Evolutionary conservation across 305 asterid species (phyloP).

Genomic region (Fraxinus velutina): DNA sequence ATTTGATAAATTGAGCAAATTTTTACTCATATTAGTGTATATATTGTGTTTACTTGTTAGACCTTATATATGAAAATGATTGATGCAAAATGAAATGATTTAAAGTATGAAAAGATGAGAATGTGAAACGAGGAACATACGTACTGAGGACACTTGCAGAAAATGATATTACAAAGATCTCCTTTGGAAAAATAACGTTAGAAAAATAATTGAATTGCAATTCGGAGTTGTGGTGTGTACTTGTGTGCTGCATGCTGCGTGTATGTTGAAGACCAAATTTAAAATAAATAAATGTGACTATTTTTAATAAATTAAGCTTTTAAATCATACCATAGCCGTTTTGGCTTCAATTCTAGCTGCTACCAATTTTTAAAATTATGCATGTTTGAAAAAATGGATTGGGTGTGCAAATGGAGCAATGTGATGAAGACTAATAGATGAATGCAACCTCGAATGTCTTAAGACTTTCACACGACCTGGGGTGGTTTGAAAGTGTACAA

Average conservation of each 20-base stretch:
- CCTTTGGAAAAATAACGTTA: neutral
- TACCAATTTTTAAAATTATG: neutral
- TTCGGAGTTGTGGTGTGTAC: neutral
- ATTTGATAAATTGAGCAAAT: neutral
- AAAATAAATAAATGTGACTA: neutral
- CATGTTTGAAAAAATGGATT: neutral
- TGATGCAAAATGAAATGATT: neutral
- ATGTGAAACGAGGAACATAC: neutral
- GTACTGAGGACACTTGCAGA: neutral
- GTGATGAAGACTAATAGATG: neutral
- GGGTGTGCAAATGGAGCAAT: neutral
- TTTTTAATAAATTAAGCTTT: neutral
- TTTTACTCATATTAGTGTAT: neutral
- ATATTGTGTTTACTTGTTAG: neutral
- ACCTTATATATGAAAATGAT: neutral
- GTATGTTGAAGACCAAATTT: neutral
- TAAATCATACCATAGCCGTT: neutral
- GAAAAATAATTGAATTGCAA: neutral
- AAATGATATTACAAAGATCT: neutral
- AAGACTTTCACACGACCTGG: neutral
- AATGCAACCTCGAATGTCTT: neutral
- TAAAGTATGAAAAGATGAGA: neutral
- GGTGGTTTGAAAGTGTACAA: neutral
- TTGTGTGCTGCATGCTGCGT: neutral
- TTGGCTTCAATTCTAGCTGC: neutral